These are phyloP conservation scores for Chaetoceros tenuissimus DNA, from an alignment of 108 stramenopile species.

Conservation along the genomic window DNA sequence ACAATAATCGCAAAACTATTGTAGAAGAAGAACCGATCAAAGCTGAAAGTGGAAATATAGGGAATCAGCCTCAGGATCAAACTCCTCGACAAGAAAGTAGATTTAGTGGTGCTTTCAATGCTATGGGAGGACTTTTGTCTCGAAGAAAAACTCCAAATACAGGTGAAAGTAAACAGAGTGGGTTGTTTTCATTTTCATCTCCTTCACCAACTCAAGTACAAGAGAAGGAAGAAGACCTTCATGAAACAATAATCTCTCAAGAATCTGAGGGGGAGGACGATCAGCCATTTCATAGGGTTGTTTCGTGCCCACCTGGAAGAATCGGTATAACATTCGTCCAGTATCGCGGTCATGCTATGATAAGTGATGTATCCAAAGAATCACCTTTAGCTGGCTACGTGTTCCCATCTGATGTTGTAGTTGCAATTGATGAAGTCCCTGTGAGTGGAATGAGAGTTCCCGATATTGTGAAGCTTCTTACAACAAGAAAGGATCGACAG, in stretches of 20 bases:
- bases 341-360: conserved; percentile 79
- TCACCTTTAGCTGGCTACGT: conserved; percentile 75
- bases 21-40: neutral
- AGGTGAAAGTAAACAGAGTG: neutral
- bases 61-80: neutral
- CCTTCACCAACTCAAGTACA: conserved; percentile 6
- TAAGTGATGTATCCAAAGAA: conserved; percentile 58
- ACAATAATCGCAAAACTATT: neutral
- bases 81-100: conserved; percentile 15
- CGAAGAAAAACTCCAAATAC: neutral
- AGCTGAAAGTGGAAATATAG: neutral
- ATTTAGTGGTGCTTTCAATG: conserved; percentile 67
- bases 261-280: conserved; percentile 21
- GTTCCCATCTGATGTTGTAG: conserved; percentile 69
- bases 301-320: conserved; percentile 77
- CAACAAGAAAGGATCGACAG: conserved; percentile 48
- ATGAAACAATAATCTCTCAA: neutral
- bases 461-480: conserved; percentile 72
- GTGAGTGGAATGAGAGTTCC: conserved; percentile 74
- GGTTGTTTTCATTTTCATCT: neutral
- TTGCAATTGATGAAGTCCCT: conserved; percentile 77
- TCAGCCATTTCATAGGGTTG: conserved; percentile 70
- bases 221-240: neutral
- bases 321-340: conserved; percentile 81
- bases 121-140: conserved; percentile 63